These are phyloP conservation scores for Coleophoma crateriformis DNA, from an alignment of 2,329 filamentous ascomycete species.

Conservation along the genomic window DNA sequence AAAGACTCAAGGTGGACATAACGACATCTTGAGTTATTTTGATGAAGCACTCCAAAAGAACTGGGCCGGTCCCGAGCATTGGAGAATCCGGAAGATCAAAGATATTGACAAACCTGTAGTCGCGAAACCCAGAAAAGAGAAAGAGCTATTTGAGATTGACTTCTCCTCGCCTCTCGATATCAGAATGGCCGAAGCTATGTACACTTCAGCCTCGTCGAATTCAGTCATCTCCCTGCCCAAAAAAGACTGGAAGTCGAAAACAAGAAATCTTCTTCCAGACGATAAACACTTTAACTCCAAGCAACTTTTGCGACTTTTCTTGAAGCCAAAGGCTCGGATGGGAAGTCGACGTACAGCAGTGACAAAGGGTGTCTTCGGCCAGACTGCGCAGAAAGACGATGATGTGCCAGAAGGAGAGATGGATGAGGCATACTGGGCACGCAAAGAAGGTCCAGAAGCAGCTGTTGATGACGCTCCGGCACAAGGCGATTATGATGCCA, in stretches of 20 bases:
- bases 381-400: constrained; percentile 38
- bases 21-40: constrained; percentile 97
- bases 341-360: constrained; percentile 55
- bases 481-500: constrained; percentile 84
- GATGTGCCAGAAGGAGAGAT: constrained; percentile 68
- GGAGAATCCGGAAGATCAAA: constrained; percentile 94
- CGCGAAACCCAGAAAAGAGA: constrained; percentile 77
- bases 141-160: constrained; percentile 93
- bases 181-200: constrained; percentile 67
- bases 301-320: constrained; percentile 81
- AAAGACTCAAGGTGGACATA: constrained; percentile 63
- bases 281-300: constrained; percentile 98
- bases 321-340: constrained; percentile 88
- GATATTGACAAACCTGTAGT: constrained; percentile 58
- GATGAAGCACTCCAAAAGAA: constrained; percentile 96
- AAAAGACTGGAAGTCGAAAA: constrained; percentile 93
- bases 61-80: constrained; percentile 97
- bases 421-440: constrained; percentile 94
- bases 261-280: constrained; percentile 86
- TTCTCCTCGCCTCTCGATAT: constrained; percentile 72
- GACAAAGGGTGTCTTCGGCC: constrained; percentile 35
- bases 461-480: constrained; percentile 47
- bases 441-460: constrained; percentile 46
- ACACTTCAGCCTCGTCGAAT: constrained; percentile 76
- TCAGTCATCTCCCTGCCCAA: constrained; percentile 81